A percentile compares a stretch with the other conserved stretches of the same genome.
phyloP scores from a whole-genome alignment of 352 stramenopile species.

The Phytophthora constricta region DNA sequence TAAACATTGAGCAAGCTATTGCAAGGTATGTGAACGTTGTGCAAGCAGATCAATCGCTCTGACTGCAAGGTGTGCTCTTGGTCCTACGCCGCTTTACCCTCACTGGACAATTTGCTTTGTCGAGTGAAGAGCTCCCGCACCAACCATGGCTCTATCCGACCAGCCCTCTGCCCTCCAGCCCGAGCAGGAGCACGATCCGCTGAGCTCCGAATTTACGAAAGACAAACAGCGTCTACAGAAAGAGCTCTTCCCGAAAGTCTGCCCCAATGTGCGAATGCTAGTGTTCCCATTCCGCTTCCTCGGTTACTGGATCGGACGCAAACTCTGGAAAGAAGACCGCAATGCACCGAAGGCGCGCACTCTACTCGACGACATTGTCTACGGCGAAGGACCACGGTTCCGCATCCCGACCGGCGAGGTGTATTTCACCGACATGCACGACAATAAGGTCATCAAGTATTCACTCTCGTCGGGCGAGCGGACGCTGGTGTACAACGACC shows the following conservation, averaged over 20 bases:
- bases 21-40: too few relatives aligned
- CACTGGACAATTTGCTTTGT: conserved; percentile 15
- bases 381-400: conserved; percentile 69
- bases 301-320: conserved; percentile 37
- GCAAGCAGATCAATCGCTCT: too few relatives aligned
- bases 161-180: neutral
- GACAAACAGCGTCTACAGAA: conserved; percentile 5
- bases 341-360: conserved; percentile 26
- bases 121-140: conserved; percentile 1
- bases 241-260: conserved; percentile 35
- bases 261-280: conserved; percentile 39
- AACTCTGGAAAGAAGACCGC: conserved; percentile 26
- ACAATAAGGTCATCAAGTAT: conserved; percentile 64
- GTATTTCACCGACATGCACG: conserved; percentile 77
- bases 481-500: conserved; percentile 52
- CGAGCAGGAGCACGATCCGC: conserved; percentile 14
- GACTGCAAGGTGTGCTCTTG: conserved; percentile 2
- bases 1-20: neutral
- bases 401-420: conserved; percentile 52
- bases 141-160: neutral
- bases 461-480: conserved; percentile 44
- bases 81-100: neutral
- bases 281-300: conserved; percentile 46
- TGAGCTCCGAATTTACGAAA: conserved; percentile 5
- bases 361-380: conserved; percentile 43